A percentile compares a stretch with the other conserved stretches of the same genome.
These are phyloP conservation scores for Irineochytrium annulatum DNA, from an alignment of 192 early-diverging fungal species.

Conservation along the genomic window DNA sequence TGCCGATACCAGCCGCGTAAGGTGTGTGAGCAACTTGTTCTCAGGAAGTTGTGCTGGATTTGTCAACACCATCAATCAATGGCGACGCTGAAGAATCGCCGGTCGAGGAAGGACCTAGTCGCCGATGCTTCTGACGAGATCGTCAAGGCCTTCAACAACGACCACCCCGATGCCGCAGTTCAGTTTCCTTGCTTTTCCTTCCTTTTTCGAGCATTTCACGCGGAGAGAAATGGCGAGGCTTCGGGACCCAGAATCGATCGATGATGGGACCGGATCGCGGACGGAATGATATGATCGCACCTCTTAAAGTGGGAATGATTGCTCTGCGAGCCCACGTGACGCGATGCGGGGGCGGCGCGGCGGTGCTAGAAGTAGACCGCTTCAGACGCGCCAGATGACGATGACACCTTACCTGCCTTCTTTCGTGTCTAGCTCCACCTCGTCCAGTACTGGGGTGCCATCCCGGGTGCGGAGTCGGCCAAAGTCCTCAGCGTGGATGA, in stretches of 20 bases:
- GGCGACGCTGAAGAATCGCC: background rate
- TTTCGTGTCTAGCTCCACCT: slow-evolving; percentile 10
- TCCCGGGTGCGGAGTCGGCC: slow-evolving; percentile 9
- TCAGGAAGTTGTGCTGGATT: too few relatives aligned
- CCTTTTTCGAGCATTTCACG: too few relatives aligned
- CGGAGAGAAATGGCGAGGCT: too few relatives aligned
- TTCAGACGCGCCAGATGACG: background rate
- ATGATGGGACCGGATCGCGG: too few relatives aligned
- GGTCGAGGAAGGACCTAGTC: slow-evolving; percentile 6
- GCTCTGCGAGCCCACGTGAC: too few relatives aligned
- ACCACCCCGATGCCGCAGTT: slow-evolving; percentile 17
- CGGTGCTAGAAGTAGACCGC: background rate
- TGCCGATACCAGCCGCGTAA: too few relatives aligned
- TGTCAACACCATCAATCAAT: too few relatives aligned
- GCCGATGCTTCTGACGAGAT: slow-evolving; percentile 13
- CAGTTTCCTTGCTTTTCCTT: background rate
- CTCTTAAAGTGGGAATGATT: too few relatives aligned
- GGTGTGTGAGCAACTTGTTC: too few relatives aligned
- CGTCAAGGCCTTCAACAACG: slow-evolving; percentile 14
- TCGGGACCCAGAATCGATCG: too few relatives aligned
- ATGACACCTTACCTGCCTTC: background rate
- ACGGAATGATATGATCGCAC: too few relatives aligned
- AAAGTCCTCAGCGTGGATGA: slow-evolving; percentile 16
- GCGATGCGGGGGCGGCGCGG: too few relatives aligned
- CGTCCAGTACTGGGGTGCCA: slow-evolving; percentile 17